Percentiles rank a stretch among this genome's conserved stretches.
phyloP scores from a whole-genome alignment of 164 flowering plant species.

The Umbellularia californica region DNA sequence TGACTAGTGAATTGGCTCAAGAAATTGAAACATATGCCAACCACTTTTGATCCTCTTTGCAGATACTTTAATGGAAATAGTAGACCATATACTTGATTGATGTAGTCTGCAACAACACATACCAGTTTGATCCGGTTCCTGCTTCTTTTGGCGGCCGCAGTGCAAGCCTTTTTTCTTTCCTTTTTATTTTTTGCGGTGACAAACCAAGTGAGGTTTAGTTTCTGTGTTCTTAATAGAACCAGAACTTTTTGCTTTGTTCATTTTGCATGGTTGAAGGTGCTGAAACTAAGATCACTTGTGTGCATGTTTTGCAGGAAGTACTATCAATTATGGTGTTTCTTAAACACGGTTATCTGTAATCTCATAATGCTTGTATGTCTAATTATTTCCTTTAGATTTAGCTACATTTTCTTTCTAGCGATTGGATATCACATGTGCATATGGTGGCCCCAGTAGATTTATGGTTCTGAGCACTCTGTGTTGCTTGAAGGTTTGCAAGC shows the following conservation, averaged over 20 bases:
- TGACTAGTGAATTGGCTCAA: constrained; percentile 61
- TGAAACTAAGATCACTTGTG: too few species aligned
- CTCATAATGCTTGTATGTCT: too few species aligned
- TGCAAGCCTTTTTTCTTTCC: neutral
- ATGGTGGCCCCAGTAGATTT: too few species aligned
- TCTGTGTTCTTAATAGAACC: neutral
- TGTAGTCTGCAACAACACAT: neutral
- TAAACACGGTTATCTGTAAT: too few species aligned
- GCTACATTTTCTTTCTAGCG: too few species aligned
- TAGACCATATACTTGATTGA: neutral
- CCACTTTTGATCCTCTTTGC: neutral
- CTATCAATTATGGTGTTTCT: too few species aligned
- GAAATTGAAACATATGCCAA: constrained; percentile 56
- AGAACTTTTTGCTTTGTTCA: neutral
- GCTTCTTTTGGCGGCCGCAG: neutral
- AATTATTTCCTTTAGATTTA: too few species aligned
- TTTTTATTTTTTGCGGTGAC: neutral
- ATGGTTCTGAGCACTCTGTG: too few species aligned
- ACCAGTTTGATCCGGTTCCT: neutral
- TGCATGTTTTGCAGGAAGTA: too few species aligned
- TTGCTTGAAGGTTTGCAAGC: too few species aligned
- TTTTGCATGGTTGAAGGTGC: too few species aligned
- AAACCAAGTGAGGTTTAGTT: neutral
- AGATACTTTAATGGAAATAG: neutral
- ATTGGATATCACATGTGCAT: too few species aligned